Evolutionary conservation across 495 filamentous ascomycete species (phyloP).

Genomic region (Penicillium salamii): DNA sequence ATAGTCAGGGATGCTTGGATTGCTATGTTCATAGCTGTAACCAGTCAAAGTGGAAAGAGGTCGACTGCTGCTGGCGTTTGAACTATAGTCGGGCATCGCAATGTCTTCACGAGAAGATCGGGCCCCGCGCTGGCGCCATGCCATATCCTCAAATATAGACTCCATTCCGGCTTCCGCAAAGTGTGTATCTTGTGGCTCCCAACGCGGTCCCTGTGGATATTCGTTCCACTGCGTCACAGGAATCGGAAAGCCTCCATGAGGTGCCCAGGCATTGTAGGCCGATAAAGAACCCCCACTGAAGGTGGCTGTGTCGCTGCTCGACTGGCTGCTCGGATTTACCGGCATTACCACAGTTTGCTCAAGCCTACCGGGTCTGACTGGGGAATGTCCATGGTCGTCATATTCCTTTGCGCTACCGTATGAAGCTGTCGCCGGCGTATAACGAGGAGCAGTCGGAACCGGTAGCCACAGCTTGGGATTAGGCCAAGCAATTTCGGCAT

Average conservation of each 20-base stretch:
- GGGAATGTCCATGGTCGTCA: slow-evolving; percentile 52
- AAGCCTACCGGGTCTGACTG: slow-evolving; percentile 26
- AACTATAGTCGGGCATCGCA: slow-evolving; percentile 53
- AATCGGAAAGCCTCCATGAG: slow-evolving; percentile 21
- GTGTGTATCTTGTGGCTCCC: slow-evolving; percentile 27
- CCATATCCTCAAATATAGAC: slow-evolving; percentile 28
- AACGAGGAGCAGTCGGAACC: slow-evolving; percentile 36
- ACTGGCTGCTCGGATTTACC: slow-evolving; percentile 12
- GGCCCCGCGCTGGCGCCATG: slow-evolving; percentile 35
- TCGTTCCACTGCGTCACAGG: slow-evolving; percentile 15
- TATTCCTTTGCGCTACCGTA: slow-evolving; percentile 23
- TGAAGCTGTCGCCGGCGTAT: slow-evolving; percentile 23
- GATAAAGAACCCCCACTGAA: slow-evolving; percentile 8
- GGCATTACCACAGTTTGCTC: slow-evolving; percentile 10
- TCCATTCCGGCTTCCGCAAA: slow-evolving; percentile 28
- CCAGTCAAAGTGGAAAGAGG: slow-evolving; percentile 44
- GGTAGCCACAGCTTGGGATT: slow-evolving; percentile 70
- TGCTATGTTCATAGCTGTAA: slow-evolving; percentile 44
- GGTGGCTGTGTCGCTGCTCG: slow-evolving; percentile 7
- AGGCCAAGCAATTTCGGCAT: slow-evolving; percentile 77
- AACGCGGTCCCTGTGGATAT: slow-evolving; percentile 6
- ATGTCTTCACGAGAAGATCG: slow-evolving; percentile 46
- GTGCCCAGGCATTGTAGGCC: slow-evolving; percentile 24
- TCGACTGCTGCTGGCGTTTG: slow-evolving; percentile 41
- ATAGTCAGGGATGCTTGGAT: slow-evolving; percentile 22